These are phyloP conservation scores for Trichoderma koningii DNA, from an alignment of 2,329 filamentous ascomycete genomes.

Conservation along the genomic window DNA sequence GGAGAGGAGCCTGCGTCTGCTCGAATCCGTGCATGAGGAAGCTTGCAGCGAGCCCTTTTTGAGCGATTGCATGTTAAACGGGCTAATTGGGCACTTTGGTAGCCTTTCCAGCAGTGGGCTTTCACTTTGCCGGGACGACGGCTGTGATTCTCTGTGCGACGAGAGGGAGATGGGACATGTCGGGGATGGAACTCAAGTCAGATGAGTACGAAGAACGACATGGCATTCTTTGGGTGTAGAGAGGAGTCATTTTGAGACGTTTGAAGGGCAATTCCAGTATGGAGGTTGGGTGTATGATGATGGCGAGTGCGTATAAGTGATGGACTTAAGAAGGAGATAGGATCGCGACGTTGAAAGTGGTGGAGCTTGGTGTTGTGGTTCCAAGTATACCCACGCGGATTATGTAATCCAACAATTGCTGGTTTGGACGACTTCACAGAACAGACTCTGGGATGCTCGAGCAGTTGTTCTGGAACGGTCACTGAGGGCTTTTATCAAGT, in stretches of 20 bases:
- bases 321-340: not conserved
- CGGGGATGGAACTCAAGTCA: not conserved
- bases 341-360: not conserved
- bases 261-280: not conserved
- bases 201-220: not conserved
- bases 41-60: too few species aligned
- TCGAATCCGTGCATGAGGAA: not conserved
- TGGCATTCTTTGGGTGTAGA: not conserved
- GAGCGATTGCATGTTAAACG: not conserved
- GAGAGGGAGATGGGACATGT: not conserved
- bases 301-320: not conserved
- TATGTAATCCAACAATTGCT: not conserved
- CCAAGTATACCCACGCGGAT: not conserved
- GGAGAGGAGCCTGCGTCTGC: not conserved
- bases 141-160: not conserved
- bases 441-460: not conserved
- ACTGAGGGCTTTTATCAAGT: too few species aligned
- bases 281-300: not conserved
- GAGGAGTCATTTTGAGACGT: not conserved
- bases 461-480: too few species aligned
- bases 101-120: not conserved
- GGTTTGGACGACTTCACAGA: too few species aligned
- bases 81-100: not conserved
- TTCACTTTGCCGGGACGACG: not conserved
- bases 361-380: conserved; percentile 12